A percentile compares a stretch with the other conserved stretches of the same genome.
Evolutionary conservation across 1,284 basidiomycete genomes (phyloP).

Genomic region (Trichosporon inkin): DNA sequence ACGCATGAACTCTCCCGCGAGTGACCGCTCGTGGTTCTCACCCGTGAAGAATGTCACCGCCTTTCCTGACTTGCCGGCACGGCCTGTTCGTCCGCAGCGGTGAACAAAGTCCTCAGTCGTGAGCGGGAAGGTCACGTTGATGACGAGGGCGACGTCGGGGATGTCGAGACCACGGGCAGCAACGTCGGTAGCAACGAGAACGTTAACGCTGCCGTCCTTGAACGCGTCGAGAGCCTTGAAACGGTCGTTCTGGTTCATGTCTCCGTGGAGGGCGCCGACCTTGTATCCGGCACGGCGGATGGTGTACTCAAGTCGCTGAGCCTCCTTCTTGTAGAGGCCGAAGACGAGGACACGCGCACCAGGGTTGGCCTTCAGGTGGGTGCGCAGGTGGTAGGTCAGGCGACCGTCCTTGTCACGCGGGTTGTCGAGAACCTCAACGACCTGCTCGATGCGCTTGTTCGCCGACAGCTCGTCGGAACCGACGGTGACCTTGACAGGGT

Average conservation of each 20-base stretch:
- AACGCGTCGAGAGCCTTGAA: slow-evolving; percentile 85
- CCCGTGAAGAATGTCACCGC: slow-evolving; percentile 97
- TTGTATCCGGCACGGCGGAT: slow-evolving; percentile 73
- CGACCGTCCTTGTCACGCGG: slow-evolving; percentile 77
- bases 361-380: slow-evolving; percentile 58
- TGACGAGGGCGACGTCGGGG: slow-evolving; percentile 84
- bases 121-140: slow-evolving; percentile 96
- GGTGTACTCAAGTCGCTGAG: slow-evolving; percentile 78
- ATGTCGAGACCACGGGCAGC: slow-evolving; percentile 96
- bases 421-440: slow-evolving; percentile 85
- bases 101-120: slow-evolving; percentile 90
- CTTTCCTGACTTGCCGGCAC: slow-evolving; percentile 85
- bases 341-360: slow-evolving; percentile 77
- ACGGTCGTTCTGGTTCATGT: slow-evolving; percentile 81
- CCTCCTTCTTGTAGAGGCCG: slow-evolving; percentile 97
- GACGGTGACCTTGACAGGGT: slow-evolving; percentile 87
- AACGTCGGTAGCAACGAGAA: slow-evolving; percentile 96
- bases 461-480: slow-evolving; percentile 93
- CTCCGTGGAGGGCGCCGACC: slow-evolving; percentile 87
- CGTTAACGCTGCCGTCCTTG: slow-evolving; percentile 74
- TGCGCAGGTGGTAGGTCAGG: slow-evolving; percentile 62
- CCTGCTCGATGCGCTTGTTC: slow-evolving; percentile 75
- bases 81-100: slow-evolving; percentile 92
- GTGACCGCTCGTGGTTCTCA: slow-evolving; percentile 73
- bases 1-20: slow-evolving; percentile 90